Percentiles rank a stretch among this genome's conserved stretches.
These are phyloP conservation scores for Aspergillus coremiiformis DNA, from an alignment of 495 filamentous ascomycete species.

Conservation along the genomic window DNA sequence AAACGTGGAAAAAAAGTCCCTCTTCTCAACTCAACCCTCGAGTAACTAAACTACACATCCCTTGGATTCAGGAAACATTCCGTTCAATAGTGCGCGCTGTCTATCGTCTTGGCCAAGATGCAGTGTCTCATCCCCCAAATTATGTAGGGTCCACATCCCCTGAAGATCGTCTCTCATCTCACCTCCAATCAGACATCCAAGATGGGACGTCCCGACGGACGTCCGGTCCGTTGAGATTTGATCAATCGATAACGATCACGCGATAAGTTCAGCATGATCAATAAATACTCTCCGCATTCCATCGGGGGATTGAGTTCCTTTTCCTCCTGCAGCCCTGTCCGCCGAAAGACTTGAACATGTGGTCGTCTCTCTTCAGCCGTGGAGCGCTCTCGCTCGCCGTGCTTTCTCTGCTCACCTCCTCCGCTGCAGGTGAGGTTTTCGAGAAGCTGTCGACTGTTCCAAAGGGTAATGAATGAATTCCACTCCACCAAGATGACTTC, in stretches of 20 bases:
- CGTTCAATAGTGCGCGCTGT: too few species aligned
- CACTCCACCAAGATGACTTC: background rate
- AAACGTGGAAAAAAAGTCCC: background rate
- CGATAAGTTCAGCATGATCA: background rate
- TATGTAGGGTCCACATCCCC: background rate
- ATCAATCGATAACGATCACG: conserved; percentile 25
- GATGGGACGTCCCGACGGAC: background rate
- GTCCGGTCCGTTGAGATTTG: background rate
- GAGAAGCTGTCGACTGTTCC: conserved; percentile 31
- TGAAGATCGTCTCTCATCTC: background rate
- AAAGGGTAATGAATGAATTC: conserved; percentile 22
- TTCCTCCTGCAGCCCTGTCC: background rate
- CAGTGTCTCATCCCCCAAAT: background rate
- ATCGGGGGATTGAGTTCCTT: background rate
- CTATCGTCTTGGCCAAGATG: background rate
- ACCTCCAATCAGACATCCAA: background rate
- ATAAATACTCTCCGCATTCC: background rate
- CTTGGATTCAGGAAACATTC: background rate
- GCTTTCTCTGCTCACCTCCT: conserved; percentile 33
- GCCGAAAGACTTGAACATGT: conserved; percentile 15
- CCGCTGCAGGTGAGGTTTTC: conserved; percentile 29
- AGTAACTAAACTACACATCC: too few species aligned
- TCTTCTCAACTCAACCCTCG: background rate
- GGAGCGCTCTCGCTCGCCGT: conserved; percentile 35
- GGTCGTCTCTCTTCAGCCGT: conserved; percentile 21